phyloP scores from a whole-genome alignment of 805 yeast genomes.

The Komagataella pseudopastoris region DNA sequence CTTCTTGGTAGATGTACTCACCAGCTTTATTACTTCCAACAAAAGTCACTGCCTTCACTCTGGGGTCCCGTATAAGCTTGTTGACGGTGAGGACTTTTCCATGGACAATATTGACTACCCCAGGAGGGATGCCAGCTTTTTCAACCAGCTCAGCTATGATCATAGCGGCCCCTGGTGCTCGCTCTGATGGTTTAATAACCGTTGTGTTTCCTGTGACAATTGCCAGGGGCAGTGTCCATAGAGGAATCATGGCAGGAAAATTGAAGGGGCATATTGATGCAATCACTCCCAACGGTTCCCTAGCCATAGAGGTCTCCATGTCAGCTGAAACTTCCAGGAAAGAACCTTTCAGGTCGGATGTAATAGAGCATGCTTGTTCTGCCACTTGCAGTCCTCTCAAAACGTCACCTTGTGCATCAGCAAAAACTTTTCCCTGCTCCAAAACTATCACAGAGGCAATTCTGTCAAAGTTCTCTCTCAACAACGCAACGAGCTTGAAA shows the following conservation, averaged over 20 bases:
- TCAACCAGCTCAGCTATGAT: constrained; percentile 57
- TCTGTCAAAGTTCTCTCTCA: constrained; percentile 54
- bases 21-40: constrained; percentile 78
- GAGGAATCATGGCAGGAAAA: constrained; percentile 76
- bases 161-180: constrained; percentile 76
- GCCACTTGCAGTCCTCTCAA: constrained; percentile 70
- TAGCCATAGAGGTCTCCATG: constrained; percentile 68
- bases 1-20: constrained; percentile 53
- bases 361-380: constrained; percentile 56
- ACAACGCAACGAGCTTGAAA: constrained; percentile 52
- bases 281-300: constrained; percentile 65
- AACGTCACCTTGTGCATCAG: constrained; percentile 66
- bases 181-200: constrained; percentile 56
- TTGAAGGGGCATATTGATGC: constrained; percentile 73
- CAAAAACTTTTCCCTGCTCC: constrained; percentile 69
- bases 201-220: constrained; percentile 65
- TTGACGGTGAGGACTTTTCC: constrained; percentile 65
- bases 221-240: constrained; percentile 51
- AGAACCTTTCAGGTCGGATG: constrained; percentile 50
- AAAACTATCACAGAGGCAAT: constrained; percentile 50
- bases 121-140: constrained; percentile 67
- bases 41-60: constrained; percentile 65
- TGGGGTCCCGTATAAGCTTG: constrained; percentile 55
- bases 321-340: constrained; percentile 55
- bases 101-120: constrained; percentile 59